A percentile compares a stretch with the other conserved stretches of the same genome.
Conservation (phyloP, 2,329 filamentous ascomycete species). For the Colletotrichum lini region DNA sequence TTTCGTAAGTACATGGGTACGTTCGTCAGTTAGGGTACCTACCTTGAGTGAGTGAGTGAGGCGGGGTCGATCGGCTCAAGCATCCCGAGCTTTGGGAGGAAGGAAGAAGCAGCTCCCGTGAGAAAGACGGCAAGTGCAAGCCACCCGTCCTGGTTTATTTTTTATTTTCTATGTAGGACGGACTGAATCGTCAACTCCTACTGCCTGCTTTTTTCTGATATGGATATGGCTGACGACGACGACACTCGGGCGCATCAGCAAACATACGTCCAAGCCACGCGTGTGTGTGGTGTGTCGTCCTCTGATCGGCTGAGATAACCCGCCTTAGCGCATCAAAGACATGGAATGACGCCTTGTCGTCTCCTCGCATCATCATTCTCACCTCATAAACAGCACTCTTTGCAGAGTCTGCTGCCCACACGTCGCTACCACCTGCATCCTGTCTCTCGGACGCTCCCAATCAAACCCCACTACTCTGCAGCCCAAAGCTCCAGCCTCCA, state of each 20-base stretch:
- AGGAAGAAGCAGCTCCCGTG: not conserved
- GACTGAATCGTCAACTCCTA: too few relatives aligned
- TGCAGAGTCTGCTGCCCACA: not conserved
- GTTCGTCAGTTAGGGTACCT: too few relatives aligned
- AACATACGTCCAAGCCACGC: conserved; percentile 28
- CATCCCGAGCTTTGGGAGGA: conserved; percentile 11
- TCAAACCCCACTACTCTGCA: conserved; percentile 10
- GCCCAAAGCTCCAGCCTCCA: conserved; percentile 13
- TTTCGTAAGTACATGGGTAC: too few relatives aligned
- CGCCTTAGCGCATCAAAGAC: conserved; percentile 28
- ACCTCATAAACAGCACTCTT: conserved; percentile 23
- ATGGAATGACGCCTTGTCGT: conserved; percentile 35
- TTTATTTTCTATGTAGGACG: not conserved
- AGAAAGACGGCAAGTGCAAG: conserved; percentile 6
- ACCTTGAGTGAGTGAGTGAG: not conserved
- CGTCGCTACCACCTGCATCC: not conserved
- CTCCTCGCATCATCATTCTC: conserved; percentile 10
- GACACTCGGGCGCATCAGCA: conserved; percentile 8
- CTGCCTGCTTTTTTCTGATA: too few relatives aligned
- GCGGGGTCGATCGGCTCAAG: conserved; percentile 25
- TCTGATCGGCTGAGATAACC: conserved; percentile 14
- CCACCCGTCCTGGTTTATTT: not conserved
- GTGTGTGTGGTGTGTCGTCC: not conserved
- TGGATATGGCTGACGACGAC: not conserved
- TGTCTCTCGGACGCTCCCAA: conserved; percentile 30